Evolutionary conservation across 495 filamentous ascomycete species (phyloP).

Genomic region (Aspergillus leporis): DNA sequence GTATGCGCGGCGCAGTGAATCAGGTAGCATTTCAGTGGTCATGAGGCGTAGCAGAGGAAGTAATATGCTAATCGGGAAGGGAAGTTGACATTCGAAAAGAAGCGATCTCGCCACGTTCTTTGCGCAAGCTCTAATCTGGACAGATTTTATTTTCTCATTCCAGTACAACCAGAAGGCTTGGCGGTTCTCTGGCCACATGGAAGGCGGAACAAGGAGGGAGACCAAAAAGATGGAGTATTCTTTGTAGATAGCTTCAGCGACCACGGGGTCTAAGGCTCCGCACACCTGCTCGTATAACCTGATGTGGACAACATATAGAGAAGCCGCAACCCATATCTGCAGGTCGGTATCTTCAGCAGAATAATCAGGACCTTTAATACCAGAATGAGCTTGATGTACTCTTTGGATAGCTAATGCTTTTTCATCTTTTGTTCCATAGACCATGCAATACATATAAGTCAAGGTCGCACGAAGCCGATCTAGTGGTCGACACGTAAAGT

Average conservation of each 20-base stretch:
- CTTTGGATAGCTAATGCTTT: slow-evolving; percentile 35
- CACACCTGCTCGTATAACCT: slow-evolving; percentile 39
- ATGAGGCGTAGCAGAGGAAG: slow-evolving; percentile 31
- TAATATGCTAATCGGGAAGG: slow-evolving; percentile 23
- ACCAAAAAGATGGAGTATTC: slow-evolving; percentile 41
- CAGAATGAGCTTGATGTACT: slow-evolving; percentile 36
- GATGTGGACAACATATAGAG: slow-evolving; percentile 37
- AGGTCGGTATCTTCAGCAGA: slow-evolving; percentile 35
- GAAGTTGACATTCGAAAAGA: slow-evolving; percentile 26
- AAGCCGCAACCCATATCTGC: slow-evolving; percentile 47
- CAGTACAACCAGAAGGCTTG: slow-evolving; percentile 45
- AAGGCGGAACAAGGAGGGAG: slow-evolving; percentile 34
- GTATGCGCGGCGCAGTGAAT: slow-evolving; percentile 29
- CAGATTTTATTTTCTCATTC: slow-evolving; percentile 32
- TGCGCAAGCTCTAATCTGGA: slow-evolving; percentile 34
- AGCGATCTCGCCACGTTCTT: slow-evolving; percentile 35
- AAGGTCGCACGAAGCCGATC: slow-evolving; percentile 46
- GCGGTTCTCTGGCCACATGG: slow-evolving; percentile 37
- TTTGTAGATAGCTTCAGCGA: slow-evolving; percentile 31
- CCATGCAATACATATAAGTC: slow-evolving; percentile 47
- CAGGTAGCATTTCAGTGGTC: slow-evolving; percentile 36
- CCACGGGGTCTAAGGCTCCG: slow-evolving; percentile 23
- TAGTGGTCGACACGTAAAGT: slow-evolving; percentile 39
- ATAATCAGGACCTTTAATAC: slow-evolving; percentile 34
- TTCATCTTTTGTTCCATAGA: slow-evolving; percentile 37